Evolutionary conservation across 805 yeast species (phyloP), one percentile per base, ranked within the genome.

Genomic region (Cyberlindnera maritima): DNA sequence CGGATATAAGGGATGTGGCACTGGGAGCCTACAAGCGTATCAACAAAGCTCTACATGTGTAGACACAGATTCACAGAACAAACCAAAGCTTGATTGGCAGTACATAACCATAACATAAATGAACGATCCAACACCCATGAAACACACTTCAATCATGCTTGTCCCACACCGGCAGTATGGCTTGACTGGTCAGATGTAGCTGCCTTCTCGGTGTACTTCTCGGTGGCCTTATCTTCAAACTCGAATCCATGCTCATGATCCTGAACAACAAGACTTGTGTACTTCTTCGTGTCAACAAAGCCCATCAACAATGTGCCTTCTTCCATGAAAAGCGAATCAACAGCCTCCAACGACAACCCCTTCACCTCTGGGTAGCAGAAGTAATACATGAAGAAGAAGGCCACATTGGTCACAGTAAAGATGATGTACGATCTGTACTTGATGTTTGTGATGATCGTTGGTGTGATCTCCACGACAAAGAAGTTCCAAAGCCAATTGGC

Each of bases 391-490:
- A 72, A 53, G 37, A 73, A 66, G 66, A 78, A 77, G 50, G 68
- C 62, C n/a, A 64, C 65, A 62, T 80, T 77, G 54, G 75, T 66
- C 7, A 67, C 66, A 29, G 83, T 80, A 62, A 80, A 84, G 55
- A 84, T 75, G n/a, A 80, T 64, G 58, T 81, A 84, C 36, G 83
- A 76, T 53, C 73, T 76, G 66, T 80, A 76, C 37, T 70, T 69
- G 60, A 80, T 68, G 55, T 71, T 47, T 63, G 70, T 55, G 64
- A 76, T 66, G 60, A 83, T 74, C 6, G 65, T 53, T 6, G 92
- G 91, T 14, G 84, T 77, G 61, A 78, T 77, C 80, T 80, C 79
- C 44, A 81, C 85, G 61, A 81, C 77, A 32, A 83, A 80, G 54
- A 78, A 80, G 65, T 80, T 79, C 54, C 72, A 72, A 39, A 77